Percentiles rank a stretch among this genome's conserved stretches.
Evolutionary conservation across 306 rosid genomes (phyloP).

Genomic region (Glycine soja): DNA sequence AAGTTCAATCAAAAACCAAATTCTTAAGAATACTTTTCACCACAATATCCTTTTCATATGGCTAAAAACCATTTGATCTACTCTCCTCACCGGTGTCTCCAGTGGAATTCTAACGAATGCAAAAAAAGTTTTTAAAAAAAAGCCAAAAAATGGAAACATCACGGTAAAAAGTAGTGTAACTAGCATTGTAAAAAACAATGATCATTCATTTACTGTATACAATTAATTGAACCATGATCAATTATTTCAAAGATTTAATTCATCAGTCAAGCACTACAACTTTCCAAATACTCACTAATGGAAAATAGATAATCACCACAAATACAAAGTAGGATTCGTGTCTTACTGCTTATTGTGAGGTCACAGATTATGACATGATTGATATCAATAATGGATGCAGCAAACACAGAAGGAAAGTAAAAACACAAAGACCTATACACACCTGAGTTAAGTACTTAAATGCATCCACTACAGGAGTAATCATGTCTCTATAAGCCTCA

Average conservation of each 20-base stretch:
- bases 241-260: constrained; percentile 6
- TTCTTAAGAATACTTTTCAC: neutral
- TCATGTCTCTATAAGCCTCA: constrained; percentile 99
- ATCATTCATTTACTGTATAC: neutral
- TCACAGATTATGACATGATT: constrained; percentile 9
- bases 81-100: neutral
- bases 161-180: neutral
- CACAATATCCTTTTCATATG: neutral
- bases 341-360: constrained; percentile 1
- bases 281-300: neutral
- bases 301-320: neutral
- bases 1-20: neutral
- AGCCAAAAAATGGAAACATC: neutral
- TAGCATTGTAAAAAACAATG: neutral
- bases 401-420: constrained; percentile 13
- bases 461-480: constrained; percentile 98
- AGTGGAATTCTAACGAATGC: neutral
- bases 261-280: neutral
- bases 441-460: constrained; percentile 99
- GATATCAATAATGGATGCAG: constrained; percentile 19
- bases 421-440: constrained; percentile 38
- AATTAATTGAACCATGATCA: neutral
- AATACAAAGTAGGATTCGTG: neutral
- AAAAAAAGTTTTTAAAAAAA: too few species aligned
- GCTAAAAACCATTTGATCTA: neutral